phyloP scores from a whole-genome alignment of 2,329 filamentous ascomycete genomes.

The Sporothrix sp. region DNA sequence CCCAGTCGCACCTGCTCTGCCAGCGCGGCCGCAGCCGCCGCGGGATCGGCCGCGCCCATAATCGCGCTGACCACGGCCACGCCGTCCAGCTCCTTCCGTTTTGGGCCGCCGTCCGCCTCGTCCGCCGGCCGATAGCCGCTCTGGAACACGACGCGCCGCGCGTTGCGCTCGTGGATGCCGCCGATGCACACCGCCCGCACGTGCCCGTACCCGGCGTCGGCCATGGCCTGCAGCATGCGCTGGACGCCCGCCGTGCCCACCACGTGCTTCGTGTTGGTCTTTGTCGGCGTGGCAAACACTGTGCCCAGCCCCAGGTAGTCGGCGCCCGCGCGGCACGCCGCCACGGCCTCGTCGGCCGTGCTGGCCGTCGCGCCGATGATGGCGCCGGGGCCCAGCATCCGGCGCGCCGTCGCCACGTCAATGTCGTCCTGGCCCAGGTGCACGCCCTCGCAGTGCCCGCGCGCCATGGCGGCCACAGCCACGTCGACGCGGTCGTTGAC shows the following conservation, averaged over 20 bases:
- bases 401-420: slow-evolving; percentile 48
- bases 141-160: slow-evolving; percentile 65
- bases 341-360: slow-evolving; percentile 59
- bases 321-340: slow-evolving; percentile 65
- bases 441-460: slow-evolving; percentile 79
- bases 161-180: slow-evolving; percentile 70
- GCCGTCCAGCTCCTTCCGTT: slow-evolving; percentile 58
- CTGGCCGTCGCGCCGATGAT: slow-evolving; percentile 88
- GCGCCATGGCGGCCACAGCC: slow-evolving; percentile 72
- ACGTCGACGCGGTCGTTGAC: slow-evolving; percentile 94
- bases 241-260: slow-evolving; percentile 65
- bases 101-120: neutral
- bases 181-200: slow-evolving; percentile 75
- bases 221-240: slow-evolving; percentile 54
- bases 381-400: slow-evolving; percentile 61
- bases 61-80: slow-evolving; percentile 87
- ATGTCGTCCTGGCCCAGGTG: slow-evolving; percentile 95
- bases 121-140: slow-evolving; percentile 29
- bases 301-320: slow-evolving; percentile 89
- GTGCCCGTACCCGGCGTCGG: slow-evolving; percentile 31
- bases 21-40: slow-evolving; percentile 51
- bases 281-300: slow-evolving; percentile 74
- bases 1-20: slow-evolving; percentile 39
- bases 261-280: slow-evolving; percentile 60
- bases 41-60: slow-evolving; percentile 60